phyloP scores from a whole-genome alignment of 164 flowering plant species.

The Stephania yunnanensis region DNA sequence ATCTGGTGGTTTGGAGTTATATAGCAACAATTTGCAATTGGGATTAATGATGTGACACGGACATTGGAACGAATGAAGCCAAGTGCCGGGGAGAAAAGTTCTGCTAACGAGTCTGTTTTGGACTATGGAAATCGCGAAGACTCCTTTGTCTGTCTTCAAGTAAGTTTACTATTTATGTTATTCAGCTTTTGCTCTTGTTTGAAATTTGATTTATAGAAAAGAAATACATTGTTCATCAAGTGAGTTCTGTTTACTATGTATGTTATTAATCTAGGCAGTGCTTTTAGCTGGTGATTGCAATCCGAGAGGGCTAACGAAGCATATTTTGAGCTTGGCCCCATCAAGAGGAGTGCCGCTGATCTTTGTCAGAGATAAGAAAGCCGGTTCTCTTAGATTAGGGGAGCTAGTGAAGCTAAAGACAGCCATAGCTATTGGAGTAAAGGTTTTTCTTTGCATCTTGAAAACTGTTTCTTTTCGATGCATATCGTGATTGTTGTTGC shows the following conservation, averaged over 20 bases:
- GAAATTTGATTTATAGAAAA: not conserved
- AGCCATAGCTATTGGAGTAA: constrained; percentile 77
- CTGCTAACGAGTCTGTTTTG: constrained; percentile 11
- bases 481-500: not conserved
- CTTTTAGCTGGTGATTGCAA: constrained; percentile 74
- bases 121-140: constrained; percentile 13
- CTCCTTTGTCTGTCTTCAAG: constrained; percentile 54
- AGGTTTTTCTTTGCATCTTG: constrained; percentile 32
- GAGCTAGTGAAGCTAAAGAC: constrained; percentile 72
- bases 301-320: constrained; percentile 64
- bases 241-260: not conserved
- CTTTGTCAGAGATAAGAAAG: constrained; percentile 47
- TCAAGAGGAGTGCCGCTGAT: constrained; percentile 69
- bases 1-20: not conserved
- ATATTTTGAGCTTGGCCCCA: constrained; percentile 61
- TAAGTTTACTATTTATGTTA: constrained; percentile 7
- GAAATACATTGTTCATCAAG: not conserved
- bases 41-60: constrained; percentile 87
- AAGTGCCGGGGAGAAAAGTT: constrained; percentile 10
- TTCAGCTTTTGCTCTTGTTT: not conserved
- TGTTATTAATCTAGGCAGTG: constrained; percentile 42
- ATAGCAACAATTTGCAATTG: constrained; percentile 79
- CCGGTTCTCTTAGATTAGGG: constrained; percentile 70
- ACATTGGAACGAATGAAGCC: constrained; percentile 67
- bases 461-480: not conserved